Evolutionary conservation across 345 rosid species (phyloP).

Genomic region (Salix dunnii): DNA sequence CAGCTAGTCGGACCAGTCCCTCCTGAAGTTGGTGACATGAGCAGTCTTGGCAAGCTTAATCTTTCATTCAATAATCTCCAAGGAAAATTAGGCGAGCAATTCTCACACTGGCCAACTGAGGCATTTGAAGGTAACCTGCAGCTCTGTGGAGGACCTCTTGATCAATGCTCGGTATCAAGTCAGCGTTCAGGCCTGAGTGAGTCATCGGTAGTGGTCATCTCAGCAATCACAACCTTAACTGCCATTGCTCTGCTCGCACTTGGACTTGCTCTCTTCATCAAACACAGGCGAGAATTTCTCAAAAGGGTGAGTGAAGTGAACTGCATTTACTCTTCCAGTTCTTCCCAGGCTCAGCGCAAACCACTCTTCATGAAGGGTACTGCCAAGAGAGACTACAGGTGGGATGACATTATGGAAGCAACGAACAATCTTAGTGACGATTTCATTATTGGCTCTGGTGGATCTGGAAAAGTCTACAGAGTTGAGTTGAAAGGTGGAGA

Average conservation of each 20-base stretch:
- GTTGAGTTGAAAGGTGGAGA: constrained; percentile 65
- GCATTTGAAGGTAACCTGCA: constrained; percentile 59
- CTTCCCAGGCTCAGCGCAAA: constrained; percentile 61
- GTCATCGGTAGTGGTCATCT: constrained; percentile 45
- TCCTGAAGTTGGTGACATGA: constrained; percentile 54
- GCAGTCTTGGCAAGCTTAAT: constrained; percentile 73
- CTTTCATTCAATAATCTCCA: constrained; percentile 68
- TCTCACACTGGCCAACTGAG: constrained; percentile 77
- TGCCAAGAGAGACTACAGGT: constrained; percentile 60
- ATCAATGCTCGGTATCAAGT: constrained; percentile 31
- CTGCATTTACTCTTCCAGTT: constrained; percentile 51
- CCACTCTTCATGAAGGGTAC: constrained; percentile 56
- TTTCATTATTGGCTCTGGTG: constrained; percentile 86
- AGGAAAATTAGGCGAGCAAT: constrained; percentile 65
- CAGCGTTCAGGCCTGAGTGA: constrained; percentile 46
- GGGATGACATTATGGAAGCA: constrained; percentile 86
- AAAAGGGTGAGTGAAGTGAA: constrained; percentile 43
- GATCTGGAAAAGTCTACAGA: constrained; percentile 81
- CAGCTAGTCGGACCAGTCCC: constrained; percentile 70
- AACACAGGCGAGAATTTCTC: constrained; percentile 43
- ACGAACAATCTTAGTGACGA: constrained; percentile 70
- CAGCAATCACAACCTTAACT: constrained; percentile 59
- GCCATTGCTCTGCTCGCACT: constrained; percentile 58
- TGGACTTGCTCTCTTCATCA: constrained; percentile 47
- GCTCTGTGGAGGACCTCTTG: constrained; percentile 81